A percentile compares a stretch with the other conserved stretches of the same genome.
phyloP scores from a whole-genome alignment of 2,329 filamentous ascomycete species.

The Meredithiella fracta region DNA sequence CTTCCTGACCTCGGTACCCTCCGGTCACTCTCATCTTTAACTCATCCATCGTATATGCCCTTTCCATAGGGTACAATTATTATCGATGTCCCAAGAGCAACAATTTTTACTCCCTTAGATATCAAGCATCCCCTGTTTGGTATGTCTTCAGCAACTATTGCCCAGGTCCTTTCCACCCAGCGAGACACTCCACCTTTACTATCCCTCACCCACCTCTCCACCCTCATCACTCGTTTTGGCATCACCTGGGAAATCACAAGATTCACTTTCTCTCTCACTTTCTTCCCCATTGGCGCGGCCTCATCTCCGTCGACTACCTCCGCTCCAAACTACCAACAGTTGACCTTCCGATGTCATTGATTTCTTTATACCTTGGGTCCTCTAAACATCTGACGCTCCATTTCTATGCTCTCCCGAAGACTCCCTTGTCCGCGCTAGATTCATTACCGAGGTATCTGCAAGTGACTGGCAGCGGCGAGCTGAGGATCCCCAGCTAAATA shows the following conservation, averaged over 20 bases:
- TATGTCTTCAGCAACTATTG: slow-evolving; percentile 46
- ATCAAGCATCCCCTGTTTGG: slow-evolving; percentile 37
- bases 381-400: slow-evolving; percentile 17
- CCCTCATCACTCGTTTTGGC: background rate
- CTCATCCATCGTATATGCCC: background rate
- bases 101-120: slow-evolving; percentile 41
- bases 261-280: slow-evolving; percentile 36
- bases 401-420: slow-evolving; percentile 29
- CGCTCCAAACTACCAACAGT: slow-evolving; percentile 26
- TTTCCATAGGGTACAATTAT: slow-evolving; percentile 30
- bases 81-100: slow-evolving; percentile 41
- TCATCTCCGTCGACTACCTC: slow-evolving; percentile 43
- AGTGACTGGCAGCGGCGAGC: background rate
- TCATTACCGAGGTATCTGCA: slow-evolving; percentile 36
- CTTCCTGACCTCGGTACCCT: background rate
- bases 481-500: background rate
- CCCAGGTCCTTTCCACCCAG: slow-evolving; percentile 47
- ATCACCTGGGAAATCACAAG: slow-evolving; percentile 41
- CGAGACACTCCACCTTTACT: slow-evolving; percentile 44
- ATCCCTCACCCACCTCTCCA: slow-evolving; percentile 37
- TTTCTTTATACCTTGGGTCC: slow-evolving; percentile 28
- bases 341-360: slow-evolving; percentile 28
- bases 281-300: slow-evolving; percentile 51
- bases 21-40: background rate
- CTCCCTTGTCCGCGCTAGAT: slow-evolving; percentile 47